These are phyloP conservation scores for Rhodamnia rubescens DNA, from an alignment of 345 rosid species.

Conservation along the genomic window DNA sequence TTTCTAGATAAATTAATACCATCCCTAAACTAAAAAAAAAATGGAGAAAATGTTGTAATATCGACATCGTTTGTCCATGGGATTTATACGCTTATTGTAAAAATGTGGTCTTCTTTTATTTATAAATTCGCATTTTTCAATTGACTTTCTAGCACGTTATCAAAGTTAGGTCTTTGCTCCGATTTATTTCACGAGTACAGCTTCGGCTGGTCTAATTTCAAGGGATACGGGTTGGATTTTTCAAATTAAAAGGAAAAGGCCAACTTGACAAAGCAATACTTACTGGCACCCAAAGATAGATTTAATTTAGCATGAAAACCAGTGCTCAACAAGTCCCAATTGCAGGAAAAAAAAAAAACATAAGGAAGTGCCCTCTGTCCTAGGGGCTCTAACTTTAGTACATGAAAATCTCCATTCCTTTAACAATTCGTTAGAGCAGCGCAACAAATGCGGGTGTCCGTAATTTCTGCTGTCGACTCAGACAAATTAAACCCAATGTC, in stretches of 20 bases:
- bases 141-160: neutral
- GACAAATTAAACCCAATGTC: neutral
- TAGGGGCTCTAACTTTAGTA: neutral
- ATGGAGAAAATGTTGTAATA: too few relatives aligned
- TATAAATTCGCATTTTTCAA: neutral
- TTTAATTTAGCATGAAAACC: neutral
- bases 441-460: neutral
- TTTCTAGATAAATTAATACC: neutral
- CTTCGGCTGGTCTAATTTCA: neutral
- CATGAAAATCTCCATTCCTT: neutral
- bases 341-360: too few relatives aligned
- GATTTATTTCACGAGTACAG: neutral
- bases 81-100: neutral
- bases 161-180: neutral
- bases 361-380: neutral
- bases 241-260: neutral
- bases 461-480: neutral
- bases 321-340: neutral
- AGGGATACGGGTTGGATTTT: neutral
- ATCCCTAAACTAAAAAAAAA: neutral
- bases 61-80: too few relatives aligned
- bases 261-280: neutral
- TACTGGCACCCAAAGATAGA: neutral
- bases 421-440: neutral
- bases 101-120: neutral